Evolutionary conservation across 2,329 filamentous ascomycete genomes (phyloP).

Genomic region (Pestalotiopsis sp.): DNA sequence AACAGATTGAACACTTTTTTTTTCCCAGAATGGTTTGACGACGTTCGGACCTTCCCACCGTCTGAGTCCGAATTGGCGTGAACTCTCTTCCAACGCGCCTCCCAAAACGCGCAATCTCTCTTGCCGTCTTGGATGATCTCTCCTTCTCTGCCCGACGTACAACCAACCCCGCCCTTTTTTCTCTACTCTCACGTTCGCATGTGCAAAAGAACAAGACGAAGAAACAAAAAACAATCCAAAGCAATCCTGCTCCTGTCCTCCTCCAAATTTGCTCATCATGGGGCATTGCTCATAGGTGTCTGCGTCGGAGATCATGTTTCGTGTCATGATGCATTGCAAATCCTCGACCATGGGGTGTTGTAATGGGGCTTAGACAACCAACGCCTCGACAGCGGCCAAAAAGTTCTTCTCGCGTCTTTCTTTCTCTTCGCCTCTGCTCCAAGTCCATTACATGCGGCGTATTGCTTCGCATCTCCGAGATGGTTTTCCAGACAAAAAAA

Average conservation of each 20-base stretch:
- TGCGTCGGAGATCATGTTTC: conserved; percentile 12
- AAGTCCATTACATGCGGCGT: neutral
- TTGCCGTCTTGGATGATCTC: neutral
- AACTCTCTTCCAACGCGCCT: neutral
- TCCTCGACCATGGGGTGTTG: neutral
- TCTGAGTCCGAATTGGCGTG: neutral
- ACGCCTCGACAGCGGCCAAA: neutral
- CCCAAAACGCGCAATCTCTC: neutral
- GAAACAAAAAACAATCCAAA: too few species aligned
- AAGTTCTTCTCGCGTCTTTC: neutral
- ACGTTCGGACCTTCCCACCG: neutral
- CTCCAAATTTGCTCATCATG: neutral
- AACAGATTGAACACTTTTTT: neutral
- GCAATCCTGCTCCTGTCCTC: neutral
- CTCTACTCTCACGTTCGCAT: too few species aligned
- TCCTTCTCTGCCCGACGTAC: neutral
- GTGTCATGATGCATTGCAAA: conserved; percentile 12
- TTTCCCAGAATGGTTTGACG: neutral
- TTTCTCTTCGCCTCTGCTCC: neutral
- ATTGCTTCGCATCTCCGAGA: neutral
- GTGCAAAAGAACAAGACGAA: too few species aligned
- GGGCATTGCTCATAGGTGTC: neutral
- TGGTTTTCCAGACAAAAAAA: neutral
- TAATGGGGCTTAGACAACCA: neutral
- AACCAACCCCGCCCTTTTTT: too few species aligned